A percentile compares a stretch with the other conserved stretches of the same genome.
Conservation (phyloP, 2,329 filamentous ascomycete genomes). For the Diaporthe caulivora region DNA sequence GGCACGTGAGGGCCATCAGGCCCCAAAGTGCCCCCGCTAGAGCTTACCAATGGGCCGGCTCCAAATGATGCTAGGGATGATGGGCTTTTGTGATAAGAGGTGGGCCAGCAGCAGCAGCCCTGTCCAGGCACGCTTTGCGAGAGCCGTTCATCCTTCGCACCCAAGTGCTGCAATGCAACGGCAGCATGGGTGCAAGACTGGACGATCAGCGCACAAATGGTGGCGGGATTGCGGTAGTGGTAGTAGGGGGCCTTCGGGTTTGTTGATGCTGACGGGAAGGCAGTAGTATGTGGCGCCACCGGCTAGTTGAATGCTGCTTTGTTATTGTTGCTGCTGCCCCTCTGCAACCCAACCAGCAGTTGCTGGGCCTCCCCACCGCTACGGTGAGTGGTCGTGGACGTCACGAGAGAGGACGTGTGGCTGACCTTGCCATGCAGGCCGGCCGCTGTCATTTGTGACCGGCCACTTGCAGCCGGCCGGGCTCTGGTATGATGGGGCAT, state of each 20-base stretch:
- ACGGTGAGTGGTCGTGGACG: not conserved
- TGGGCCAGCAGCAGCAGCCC: not conserved
- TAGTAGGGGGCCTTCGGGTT: too few species aligned
- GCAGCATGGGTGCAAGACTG: not conserved
- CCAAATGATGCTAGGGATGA: not conserved
- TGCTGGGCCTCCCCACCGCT: not conserved
- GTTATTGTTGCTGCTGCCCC: not conserved
- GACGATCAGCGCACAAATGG: slow-evolving; percentile 3
- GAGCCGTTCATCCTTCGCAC: slow-evolving; percentile 24
- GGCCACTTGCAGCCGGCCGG: slow-evolving; percentile 32
- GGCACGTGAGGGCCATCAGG: slow-evolving; percentile 23
- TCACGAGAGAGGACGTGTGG: slow-evolving; percentile 28
- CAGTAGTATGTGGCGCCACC: not conserved
- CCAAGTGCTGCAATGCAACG: slow-evolving; percentile 11
- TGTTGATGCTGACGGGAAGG: not conserved
- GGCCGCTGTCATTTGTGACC: slow-evolving; percentile 39
- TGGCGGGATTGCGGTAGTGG: not conserved
- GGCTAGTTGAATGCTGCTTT: not conserved
- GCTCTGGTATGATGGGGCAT: not conserved
- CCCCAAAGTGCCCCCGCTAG: not conserved
- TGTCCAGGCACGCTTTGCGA: slow-evolving; percentile 22
- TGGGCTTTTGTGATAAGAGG: not conserved
- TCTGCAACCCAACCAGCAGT: not conserved
- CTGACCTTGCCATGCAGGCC: slow-evolving; percentile 25
- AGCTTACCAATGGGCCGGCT: slow-evolving; percentile 5